Evolutionary conservation across 306 rosid genomes (phyloP).

Genomic region (Quercus aquifolioides): DNA sequence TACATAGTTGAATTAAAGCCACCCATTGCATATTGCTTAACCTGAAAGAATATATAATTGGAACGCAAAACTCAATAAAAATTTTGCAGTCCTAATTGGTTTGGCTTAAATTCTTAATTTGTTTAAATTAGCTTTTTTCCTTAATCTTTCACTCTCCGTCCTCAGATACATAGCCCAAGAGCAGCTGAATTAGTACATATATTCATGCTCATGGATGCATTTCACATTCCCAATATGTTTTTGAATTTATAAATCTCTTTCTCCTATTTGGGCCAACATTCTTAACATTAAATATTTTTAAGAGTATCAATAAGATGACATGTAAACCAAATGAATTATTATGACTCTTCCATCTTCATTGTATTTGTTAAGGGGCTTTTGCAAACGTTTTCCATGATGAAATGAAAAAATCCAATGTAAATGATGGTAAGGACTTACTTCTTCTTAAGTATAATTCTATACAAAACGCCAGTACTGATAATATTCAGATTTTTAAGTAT

Average conservation of each 20-base stretch:
- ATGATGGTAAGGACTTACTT: conserved; percentile 35
- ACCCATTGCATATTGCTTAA: conserved; percentile 96
- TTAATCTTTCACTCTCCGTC: background rate
- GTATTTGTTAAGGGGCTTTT: background rate
- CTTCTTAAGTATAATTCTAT: conserved; percentile 88
- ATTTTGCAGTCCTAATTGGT: background rate
- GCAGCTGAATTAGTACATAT: background rate
- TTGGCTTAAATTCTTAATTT: background rate
- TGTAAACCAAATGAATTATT: background rate
- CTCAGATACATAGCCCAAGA: background rate
- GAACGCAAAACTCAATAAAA: conserved; percentile 18
- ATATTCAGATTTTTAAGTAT: conserved; percentile 86
- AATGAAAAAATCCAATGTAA: background rate
- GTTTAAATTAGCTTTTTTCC: background rate
- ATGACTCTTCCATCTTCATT: background rate
- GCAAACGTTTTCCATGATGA: background rate
- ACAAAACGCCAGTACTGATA: conserved; percentile 81
- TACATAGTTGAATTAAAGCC: conserved; percentile 80
- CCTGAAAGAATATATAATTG: conserved; percentile 45
- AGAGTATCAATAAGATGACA: background rate
- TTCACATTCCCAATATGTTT: background rate
- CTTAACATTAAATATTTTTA: background rate
- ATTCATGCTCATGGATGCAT: background rate
- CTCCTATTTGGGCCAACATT: background rate
- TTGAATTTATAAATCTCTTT: background rate